Base-by-base conservation (phyloP, 768 basidiomycete species). In the Suillus clintonianus region DNA sequence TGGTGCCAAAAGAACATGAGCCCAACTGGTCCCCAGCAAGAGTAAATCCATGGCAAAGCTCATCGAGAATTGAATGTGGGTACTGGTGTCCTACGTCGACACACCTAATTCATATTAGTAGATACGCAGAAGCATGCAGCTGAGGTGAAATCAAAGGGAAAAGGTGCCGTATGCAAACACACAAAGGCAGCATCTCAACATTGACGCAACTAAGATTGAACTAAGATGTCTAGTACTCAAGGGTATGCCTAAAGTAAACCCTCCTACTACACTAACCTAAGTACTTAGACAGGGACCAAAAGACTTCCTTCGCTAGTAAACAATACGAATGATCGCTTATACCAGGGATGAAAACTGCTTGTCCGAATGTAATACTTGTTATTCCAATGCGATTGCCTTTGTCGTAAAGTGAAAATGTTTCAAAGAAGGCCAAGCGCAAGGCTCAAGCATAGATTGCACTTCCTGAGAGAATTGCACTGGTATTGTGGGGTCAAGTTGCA, bases 1-100 rank as follows among this genome's bases (percentile, higher is more conserved):
- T 0, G 97, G 97, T 3, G 92, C 85, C 4, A 93, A 78, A 30
- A 91, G 67, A 54, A 96, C 90, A 67, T 97, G 90, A 1, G 72
- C 68, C 83, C 87, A 91, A 59, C 81, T 80, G 53, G 81, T 79
- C 0, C 69, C 70, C 30, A 88, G 73, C 17, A 91, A 70, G 11
- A 86, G 69, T 22, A 78, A 66, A 69, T 93, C 91, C 19, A 85
- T 76, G 5, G 69, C 63, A 10, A 77, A 62, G 65, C 73, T 48
- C 47, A 22, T 55, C 14, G 14, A 54, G 14, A 24, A 56, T 17
- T 56, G 36, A 56, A 39, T 37, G 36, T 56, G 17, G 22, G 24
- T 56, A 37, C 5, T 17, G 2, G 17, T 32, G 50, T 51, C 30
- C 48, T 51, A 32, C 1, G 50, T 13, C 10, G 37, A 37, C 11